Evolutionary conservation across 176 grass and related monocot genomes (phyloP), one percentile per base, ranked within the genome.

Genomic region (Eleusine indica): DNA sequence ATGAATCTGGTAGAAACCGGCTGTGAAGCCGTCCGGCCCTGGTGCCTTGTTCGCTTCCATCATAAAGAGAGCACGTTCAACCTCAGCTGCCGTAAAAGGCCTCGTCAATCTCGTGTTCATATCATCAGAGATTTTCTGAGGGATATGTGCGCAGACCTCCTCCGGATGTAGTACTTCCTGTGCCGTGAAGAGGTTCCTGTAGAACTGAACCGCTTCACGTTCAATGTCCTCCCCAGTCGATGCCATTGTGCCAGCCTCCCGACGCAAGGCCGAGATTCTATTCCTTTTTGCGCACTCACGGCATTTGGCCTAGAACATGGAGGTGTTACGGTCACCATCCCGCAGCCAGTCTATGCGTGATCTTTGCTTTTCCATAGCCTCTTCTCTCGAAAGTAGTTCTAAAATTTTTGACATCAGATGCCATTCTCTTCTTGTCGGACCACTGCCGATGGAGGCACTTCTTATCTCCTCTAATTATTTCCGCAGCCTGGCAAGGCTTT

Each of bases 401-500:
- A 0, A 40, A 1, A 68, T 68, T 9, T 21, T 7, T 0, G 11
- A 0, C 66, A 68, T 68, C 0, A 68, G 0, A 0, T 38, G 16
- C 0, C 16, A 8, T 2, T 68, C 66, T 0, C 4, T 9, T 1
- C 17, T 2, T 8, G 66, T 19, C 0, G 17, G 17, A 0, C 66
- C 66, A 0, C 13, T 7, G 0, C 37, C 37, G 19, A 41, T 19
- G 1, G 37, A 68, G 0, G 7, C 5, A 0, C 37, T 16, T 1
- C 66, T 0, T 0, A 19, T 0, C 0, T 0, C 0, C 13, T 68
- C 35, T 0, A 41, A 16, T 1, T 68, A 14, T 0, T 0, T 10
- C 1, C 37, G 16, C 0, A 68, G 5, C 0, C 7, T 5, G 0
- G 5, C 32, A 0, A 41, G 4, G 7, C 1, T 0, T 0, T 21